Base-by-base conservation (phyloP, 1,284 basidiomycete species). In the Cutaneotrichosporon cyanovorans region DNA sequence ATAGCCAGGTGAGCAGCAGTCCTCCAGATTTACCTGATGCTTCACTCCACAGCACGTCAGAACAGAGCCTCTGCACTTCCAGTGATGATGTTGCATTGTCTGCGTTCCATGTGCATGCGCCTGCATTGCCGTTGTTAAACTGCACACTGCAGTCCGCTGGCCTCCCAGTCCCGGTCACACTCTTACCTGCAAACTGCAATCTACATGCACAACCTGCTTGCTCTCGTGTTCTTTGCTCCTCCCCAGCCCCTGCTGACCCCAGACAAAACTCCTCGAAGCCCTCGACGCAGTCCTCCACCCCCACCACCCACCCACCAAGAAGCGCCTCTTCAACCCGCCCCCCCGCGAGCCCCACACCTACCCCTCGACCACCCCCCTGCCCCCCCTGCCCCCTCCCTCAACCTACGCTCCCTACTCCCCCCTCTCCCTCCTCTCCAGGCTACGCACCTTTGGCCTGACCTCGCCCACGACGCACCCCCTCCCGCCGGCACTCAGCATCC, bases 391-490 rank as follows among this genome's bases (percentile, higher is more conserved):
- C 0, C 21, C 48, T 10, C 16, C 51, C 0, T 19, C 35, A 1
- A 32, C 34, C 1, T 69, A 60, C 50, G 53, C 50, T 7, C 67
- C 67, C 2, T 66, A 55, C 51, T 63, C 63, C 0, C 59, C 63
- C 1, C 55, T 66, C 0, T 54, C 59, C 4, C 50, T 67, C 11
- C 55, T 69, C n/a, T 37, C 55, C 8, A 46, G 65, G 22, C 45
- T 69, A 14, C 45, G 56, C 23, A 66, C 65, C 2, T 66, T 53
- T 39, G 48, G 45, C 7, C 32, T 50, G 1, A 59, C 53, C 40
- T 46, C 58, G 42, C 18, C 48, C 55, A 12, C 25, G 12, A 28
- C 25, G 7, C 12, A 7, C 25, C 23, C 5, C 22, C 16, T 52
- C 11, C 48, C 56, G 23, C 3, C 32, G 7, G 22, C 44, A 7